Conservation (phyloP, 352 stramenopile genomes). For the Globisporangium takayamanum region DNA sequence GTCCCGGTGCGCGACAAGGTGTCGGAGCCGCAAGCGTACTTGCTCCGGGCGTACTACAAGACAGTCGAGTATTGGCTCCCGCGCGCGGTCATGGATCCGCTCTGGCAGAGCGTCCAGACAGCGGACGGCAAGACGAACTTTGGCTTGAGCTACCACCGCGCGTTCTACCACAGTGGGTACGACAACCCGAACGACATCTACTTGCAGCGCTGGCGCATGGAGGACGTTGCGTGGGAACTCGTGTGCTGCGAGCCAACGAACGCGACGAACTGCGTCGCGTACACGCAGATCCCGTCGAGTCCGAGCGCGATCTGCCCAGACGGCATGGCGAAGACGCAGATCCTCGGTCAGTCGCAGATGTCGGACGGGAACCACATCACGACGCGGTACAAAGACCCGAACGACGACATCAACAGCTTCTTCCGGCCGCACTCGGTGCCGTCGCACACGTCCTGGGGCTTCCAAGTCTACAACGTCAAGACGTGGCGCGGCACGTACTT, state of each 20-base stretch:
- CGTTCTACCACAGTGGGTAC: conserved; percentile 92
- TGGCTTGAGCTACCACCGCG: conserved; percentile 93
- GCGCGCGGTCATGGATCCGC: conserved; percentile 93
- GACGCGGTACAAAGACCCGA: conserved; percentile 91
- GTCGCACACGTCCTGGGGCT: conserved; percentile 66
- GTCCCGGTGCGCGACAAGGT: conserved; percentile 21
- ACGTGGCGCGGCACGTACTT: conserved; percentile 94
- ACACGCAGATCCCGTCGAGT: conserved; percentile 27
- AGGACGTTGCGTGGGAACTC: conserved; percentile 91
- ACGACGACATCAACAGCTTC: conserved; percentile 82
- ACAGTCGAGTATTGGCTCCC: conserved; percentile 94
- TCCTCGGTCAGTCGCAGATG: conserved; percentile 64
- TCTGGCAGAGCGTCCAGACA: conserved; percentile 95
- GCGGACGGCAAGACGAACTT: conserved; percentile 74
- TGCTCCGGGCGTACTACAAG: conserved; percentile 94
- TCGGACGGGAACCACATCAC: conserved; percentile 37
- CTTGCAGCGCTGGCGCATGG: conserved; percentile 92
- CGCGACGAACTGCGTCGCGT: conserved; percentile 40
- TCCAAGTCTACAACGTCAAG: conserved; percentile 84
- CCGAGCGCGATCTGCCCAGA: conserved; percentile 32
- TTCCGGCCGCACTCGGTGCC: conserved; percentile 87
- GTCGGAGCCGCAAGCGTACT: conserved; percentile 47
- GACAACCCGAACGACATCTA: conserved; percentile 97
- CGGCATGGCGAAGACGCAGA: conserved; percentile 54
- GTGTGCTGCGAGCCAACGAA: conserved; percentile 79